These are phyloP conservation scores for Apiotrichum gracile DNA, from an alignment of 1,284 basidiomycete genomes.

Conservation along the genomic window DNA sequence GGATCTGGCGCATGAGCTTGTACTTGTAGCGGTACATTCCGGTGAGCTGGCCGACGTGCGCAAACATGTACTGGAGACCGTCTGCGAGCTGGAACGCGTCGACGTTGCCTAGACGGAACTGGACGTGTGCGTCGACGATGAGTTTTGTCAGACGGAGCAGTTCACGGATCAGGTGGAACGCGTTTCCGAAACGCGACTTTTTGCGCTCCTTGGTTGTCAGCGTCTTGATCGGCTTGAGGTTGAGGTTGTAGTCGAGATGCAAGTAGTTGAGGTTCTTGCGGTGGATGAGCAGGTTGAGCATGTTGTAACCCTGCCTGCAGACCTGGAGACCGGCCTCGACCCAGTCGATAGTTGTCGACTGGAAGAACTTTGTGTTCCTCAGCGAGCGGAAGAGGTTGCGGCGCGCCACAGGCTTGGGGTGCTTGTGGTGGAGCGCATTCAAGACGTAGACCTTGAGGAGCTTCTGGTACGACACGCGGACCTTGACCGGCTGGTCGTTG, in stretches of 20 bases:
- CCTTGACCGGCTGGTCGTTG: slow-evolving; percentile 92
- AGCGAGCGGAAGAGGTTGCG: slow-evolving; percentile 93
- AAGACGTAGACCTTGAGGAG: slow-evolving; percentile 92
- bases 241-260: slow-evolving; percentile 52
- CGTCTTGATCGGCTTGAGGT: slow-evolving; percentile 90
- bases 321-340: slow-evolving; percentile 99
- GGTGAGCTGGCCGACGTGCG: slow-evolving; percentile 93
- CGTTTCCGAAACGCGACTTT: slow-evolving; percentile 99
- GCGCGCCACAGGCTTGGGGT: slow-evolving; percentile 95
- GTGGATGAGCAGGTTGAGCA: slow-evolving; percentile 97
- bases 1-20: slow-evolving; percentile 98
- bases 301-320: slow-evolving; percentile 97
- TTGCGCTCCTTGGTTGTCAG: slow-evolving; percentile 99
- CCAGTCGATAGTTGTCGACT: slow-evolving; percentile 96
- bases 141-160: slow-evolving; percentile 96
- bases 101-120: slow-evolving; percentile 96
- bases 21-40: slow-evolving; percentile 97
- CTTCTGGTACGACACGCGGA: slow-evolving; percentile 99
- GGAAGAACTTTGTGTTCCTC: slow-evolving; percentile 99
- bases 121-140: slow-evolving; percentile 97
- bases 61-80: slow-evolving; percentile 96
- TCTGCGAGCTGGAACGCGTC: slow-evolving; percentile 99
- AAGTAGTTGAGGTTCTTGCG: slow-evolving; percentile 97
- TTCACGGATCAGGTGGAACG: slow-evolving; percentile 94
- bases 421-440: slow-evolving; percentile 82